Evolutionary conservation across 192 early-diverging fungal species (phyloP).

Genomic region (Linnemannia exigua): DNA sequence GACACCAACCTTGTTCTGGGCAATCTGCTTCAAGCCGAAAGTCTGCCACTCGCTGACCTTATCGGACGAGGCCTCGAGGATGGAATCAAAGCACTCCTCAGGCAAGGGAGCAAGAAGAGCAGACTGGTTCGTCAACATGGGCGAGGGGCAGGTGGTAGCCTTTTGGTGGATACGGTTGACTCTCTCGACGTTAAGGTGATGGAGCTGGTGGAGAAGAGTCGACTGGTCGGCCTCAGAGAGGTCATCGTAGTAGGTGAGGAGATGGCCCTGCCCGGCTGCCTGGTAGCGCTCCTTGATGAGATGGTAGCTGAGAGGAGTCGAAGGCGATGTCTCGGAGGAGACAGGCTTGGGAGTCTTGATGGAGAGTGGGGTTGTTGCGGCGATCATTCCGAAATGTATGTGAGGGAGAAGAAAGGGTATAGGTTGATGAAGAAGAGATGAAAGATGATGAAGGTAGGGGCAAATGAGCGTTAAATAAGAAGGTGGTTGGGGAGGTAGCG

Average conservation of each 20-base stretch:
- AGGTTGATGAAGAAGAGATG: neutral
- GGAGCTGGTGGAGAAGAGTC: conserved; percentile 75
- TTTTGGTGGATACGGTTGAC: conserved; percentile 88
- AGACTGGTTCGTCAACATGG: conserved; percentile 52
- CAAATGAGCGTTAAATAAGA: neutral
- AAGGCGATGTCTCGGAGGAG: conserved; percentile 25
- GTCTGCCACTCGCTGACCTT: conserved; percentile 78
- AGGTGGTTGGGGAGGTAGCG: too few species aligned
- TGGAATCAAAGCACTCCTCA: conserved; percentile 75
- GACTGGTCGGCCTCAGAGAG: conserved; percentile 72
- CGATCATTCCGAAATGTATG: conserved; percentile 27
- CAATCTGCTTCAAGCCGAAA: conserved; percentile 84
- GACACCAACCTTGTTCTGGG: conserved; percentile 91
- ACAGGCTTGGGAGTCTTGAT: conserved; percentile 53
- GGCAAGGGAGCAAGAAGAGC: conserved; percentile 81
- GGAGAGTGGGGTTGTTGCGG: conserved; percentile 31
- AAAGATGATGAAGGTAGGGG: neutral
- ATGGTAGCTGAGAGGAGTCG: conserved; percentile 47
- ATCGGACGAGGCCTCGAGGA: conserved; percentile 63
- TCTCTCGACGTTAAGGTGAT: conserved; percentile 80
- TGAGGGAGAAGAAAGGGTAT: neutral
- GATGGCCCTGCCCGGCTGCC: conserved; percentile 87
- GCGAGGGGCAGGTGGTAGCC: conserved; percentile 70
- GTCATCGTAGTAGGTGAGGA: conserved; percentile 85
- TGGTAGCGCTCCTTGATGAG: conserved; percentile 72